phyloP scores from a whole-genome alignment of 306 rosid genomes.

The Begonia fuchsioides region DNA sequence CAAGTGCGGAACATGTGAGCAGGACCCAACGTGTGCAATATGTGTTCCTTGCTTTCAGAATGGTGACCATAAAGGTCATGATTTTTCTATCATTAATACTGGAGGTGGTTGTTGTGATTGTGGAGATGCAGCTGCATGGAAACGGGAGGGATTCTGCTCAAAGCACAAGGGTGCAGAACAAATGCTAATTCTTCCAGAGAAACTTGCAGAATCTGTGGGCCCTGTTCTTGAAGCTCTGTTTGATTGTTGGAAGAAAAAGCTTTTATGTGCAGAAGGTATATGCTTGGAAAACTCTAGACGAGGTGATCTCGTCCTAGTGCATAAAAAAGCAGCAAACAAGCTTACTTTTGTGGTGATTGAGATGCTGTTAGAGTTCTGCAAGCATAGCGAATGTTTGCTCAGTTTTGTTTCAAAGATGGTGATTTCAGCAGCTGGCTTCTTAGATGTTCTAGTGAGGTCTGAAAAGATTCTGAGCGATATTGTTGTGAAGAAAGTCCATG shows the following conservation, averaged over 20 bases:
- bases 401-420: constrained; percentile 57
- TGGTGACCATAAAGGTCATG: constrained; percentile 77
- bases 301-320: constrained; percentile 19
- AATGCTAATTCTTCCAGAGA: constrained; percentile 67
- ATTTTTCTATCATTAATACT: constrained; percentile 65
- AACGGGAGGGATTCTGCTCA: constrained; percentile 86
- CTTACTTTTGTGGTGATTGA: constrained; percentile 63
- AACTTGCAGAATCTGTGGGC: constrained; percentile 30
- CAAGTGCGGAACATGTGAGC: constrained; percentile 79
- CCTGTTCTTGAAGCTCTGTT: constrained; percentile 70
- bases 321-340: constrained; percentile 51
- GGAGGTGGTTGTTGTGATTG: constrained; percentile 97
- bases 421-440: constrained; percentile 36
- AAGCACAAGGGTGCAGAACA: constrained; percentile 84
- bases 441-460: constrained; percentile 53
- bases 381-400: constrained; percentile 89
- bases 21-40: constrained; percentile 88
- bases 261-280: constrained; percentile 24
- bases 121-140: constrained; percentile 97
- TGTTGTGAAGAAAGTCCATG: constrained; percentile 60
- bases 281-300: constrained; percentile 25
- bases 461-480: constrained; percentile 55
- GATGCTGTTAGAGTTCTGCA: constrained; percentile 78
- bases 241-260: constrained; percentile 46
- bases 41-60: constrained; percentile 93